Percentiles rank a stretch among this genome's conserved stretches.
phyloP scores from a whole-genome alignment of 192 early-diverging fungal genomes.

The Podila clonocystis region DNA sequence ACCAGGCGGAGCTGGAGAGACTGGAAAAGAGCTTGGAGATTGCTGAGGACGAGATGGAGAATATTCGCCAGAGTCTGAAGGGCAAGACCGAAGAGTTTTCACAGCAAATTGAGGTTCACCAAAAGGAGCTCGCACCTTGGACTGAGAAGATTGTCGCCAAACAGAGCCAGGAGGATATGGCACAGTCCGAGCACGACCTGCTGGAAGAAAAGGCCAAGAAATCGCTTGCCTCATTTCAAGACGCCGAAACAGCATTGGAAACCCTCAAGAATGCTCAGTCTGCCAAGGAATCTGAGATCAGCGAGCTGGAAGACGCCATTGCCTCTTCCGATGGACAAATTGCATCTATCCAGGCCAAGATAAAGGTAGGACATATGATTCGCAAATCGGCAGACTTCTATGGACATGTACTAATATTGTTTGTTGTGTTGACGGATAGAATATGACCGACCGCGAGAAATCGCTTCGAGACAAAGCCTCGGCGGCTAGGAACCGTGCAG shows the following conservation, averaged over 20 bases:
- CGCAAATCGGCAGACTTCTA: no score
- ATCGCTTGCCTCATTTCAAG: slow-evolving; percentile 60
- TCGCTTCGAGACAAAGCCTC: slow-evolving; percentile 26
- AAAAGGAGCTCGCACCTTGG: slow-evolving; percentile 89
- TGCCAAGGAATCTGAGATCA: slow-evolving; percentile 49
- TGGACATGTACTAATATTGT: background rate
- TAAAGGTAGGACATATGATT: slow-evolving; percentile 20
- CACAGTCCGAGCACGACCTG: slow-evolving; percentile 83
- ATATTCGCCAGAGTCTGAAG: slow-evolving; percentile 79
- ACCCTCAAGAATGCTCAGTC: slow-evolving; percentile 50
- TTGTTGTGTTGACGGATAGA: slow-evolving; percentile 1
- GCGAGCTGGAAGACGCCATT: slow-evolving; percentile 57
- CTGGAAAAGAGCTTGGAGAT: slow-evolving; percentile 68
- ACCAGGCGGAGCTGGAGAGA: slow-evolving; percentile 64
- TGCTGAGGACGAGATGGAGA: slow-evolving; percentile 79
- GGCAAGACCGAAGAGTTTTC: slow-evolving; percentile 89
- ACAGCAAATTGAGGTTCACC: slow-evolving; percentile 83
- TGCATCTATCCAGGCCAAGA: slow-evolving; percentile 36
- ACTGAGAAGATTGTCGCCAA: slow-evolving; percentile 81
- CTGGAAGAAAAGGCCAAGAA: slow-evolving; percentile 71
- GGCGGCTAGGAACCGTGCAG: slow-evolving; percentile 69
- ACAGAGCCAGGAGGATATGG: slow-evolving; percentile 80
- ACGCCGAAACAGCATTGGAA: slow-evolving; percentile 62
- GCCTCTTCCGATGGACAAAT: slow-evolving; percentile 39
- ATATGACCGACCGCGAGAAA: slow-evolving; percentile 23